phyloP scores from a whole-genome alignment of 2,329 filamentous ascomycete species.

The Trichoderma brevicompactum region DNA sequence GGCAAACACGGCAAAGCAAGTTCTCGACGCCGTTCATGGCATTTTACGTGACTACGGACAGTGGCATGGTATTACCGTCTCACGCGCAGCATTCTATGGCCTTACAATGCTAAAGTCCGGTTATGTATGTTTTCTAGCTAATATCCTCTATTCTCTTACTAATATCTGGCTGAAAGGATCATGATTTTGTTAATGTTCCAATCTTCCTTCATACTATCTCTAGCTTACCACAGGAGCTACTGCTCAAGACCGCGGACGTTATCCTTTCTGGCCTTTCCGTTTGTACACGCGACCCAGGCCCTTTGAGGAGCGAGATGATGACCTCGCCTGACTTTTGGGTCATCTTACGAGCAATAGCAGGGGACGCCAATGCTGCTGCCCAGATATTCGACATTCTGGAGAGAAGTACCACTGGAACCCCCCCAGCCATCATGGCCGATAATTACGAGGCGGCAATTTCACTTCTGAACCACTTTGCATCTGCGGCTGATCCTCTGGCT shows the following conservation, averaged over 20 bases:
- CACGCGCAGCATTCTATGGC: constrained; percentile 84
- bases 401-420: constrained; percentile 71
- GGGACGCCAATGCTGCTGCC: constrained; percentile 70
- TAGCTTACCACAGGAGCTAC: constrained; percentile 75
- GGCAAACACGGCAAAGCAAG: constrained; percentile 72
- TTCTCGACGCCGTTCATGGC: constrained; percentile 79
- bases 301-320: constrained; percentile 88
- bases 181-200: constrained; percentile 89
- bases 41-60: constrained; percentile 79
- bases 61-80: constrained; percentile 82
- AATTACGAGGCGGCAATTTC: constrained; percentile 90
- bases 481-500: constrained; percentile 60
- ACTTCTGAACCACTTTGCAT: constrained; percentile 87
- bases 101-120: constrained; percentile 80
- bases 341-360: constrained; percentile 76
- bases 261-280: constrained; percentile 78
- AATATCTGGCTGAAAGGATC: constrained; percentile 60
- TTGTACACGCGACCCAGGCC: constrained; percentile 77
- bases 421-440: constrained; percentile 85
- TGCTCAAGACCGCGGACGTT: constrained; percentile 75
- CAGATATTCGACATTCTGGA: constrained; percentile 88
- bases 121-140: constrained; percentile 65
- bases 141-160: constrained; percentile 27
- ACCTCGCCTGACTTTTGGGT: constrained; percentile 98
- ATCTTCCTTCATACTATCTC: constrained; percentile 91